Evolutionary conservation across 2,329 filamentous ascomycete genomes (phyloP).

Genomic region (Sphaerulina musiva): DNA sequence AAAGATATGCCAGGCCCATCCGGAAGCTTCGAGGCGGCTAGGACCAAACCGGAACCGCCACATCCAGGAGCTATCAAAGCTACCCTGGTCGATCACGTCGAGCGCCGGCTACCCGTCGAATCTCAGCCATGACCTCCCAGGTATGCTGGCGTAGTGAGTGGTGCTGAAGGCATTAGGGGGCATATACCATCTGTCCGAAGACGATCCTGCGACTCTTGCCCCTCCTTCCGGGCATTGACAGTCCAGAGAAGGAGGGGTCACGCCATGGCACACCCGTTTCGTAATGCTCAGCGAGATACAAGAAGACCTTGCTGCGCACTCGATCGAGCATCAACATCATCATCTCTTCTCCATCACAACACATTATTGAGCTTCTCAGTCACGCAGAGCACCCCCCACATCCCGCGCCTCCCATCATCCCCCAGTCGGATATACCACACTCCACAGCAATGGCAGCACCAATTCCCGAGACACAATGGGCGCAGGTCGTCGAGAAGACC

Average conservation of each 20-base stretch:
- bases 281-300: constrained; percentile 8
- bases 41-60: constrained; percentile 5
- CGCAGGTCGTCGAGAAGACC: constrained; percentile 78
- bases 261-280: neutral
- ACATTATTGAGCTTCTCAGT: neutral
- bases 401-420: neutral
- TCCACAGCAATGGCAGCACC: constrained; percentile 34
- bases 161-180: neutral
- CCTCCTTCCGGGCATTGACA: constrained; percentile 18
- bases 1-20: neutral
- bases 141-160: constrained; percentile 12
- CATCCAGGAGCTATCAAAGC: constrained; percentile 6
- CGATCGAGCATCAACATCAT: neutral
- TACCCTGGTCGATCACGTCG: constrained; percentile 5
- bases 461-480: constrained; percentile 81
- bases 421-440: neutral
- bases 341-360: neutral
- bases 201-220: constrained; percentile 13
- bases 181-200: constrained; percentile 20
- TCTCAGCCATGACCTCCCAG: constrained; percentile 11
- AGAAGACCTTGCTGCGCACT: constrained; percentile 12
- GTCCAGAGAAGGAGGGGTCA: constrained; percentile 8
- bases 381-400: neutral
- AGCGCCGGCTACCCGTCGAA: constrained; percentile 6
- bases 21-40: constrained; percentile 1